Conservation (phyloP, 345 rosid species). For the Triadica sebifera region DNA sequence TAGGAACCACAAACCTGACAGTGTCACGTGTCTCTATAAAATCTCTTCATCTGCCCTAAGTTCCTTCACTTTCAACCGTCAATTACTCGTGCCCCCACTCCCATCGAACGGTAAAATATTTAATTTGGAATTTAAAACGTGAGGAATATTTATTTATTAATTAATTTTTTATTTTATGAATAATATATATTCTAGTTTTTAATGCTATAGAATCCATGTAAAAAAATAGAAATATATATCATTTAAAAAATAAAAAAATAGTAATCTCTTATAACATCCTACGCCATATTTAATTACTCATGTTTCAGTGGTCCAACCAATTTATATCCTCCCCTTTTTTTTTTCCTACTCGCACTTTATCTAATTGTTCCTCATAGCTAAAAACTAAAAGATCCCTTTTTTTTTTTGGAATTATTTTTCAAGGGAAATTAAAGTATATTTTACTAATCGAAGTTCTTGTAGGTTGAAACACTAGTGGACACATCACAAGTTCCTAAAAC, state of each 20-base stretch:
- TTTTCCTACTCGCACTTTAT: not conserved
- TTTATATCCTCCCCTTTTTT: too few species aligned
- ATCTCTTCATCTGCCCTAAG: not conserved
- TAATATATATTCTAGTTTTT: too few species aligned
- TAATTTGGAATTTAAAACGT: not conserved
- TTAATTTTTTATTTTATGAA: too few species aligned
- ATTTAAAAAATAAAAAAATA: too few species aligned
- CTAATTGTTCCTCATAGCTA: not conserved
- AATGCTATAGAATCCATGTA: too few species aligned
- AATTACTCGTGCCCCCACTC: conserved; percentile 17
- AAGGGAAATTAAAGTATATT: not conserved
- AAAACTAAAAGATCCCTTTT: too few species aligned
- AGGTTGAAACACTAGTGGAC: not conserved
- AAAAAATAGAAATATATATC: too few species aligned
- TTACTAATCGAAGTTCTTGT: not conserved
- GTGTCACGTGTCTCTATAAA: conserved; percentile 8
- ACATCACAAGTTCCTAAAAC: not conserved
- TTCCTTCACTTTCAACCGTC: conserved; percentile 20
- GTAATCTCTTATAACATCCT: too few species aligned
- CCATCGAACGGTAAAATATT: conserved; percentile 9
- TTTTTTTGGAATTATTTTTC: too few species aligned
- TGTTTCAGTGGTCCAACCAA: conserved; percentile 1
- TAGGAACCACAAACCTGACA: not conserved
- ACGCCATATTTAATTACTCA: not conserved
- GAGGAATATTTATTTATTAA: too few species aligned